Evolutionary conservation across 2,329 filamentous ascomycete genomes (phyloP).

Genomic region (Clonostachys sp.): DNA sequence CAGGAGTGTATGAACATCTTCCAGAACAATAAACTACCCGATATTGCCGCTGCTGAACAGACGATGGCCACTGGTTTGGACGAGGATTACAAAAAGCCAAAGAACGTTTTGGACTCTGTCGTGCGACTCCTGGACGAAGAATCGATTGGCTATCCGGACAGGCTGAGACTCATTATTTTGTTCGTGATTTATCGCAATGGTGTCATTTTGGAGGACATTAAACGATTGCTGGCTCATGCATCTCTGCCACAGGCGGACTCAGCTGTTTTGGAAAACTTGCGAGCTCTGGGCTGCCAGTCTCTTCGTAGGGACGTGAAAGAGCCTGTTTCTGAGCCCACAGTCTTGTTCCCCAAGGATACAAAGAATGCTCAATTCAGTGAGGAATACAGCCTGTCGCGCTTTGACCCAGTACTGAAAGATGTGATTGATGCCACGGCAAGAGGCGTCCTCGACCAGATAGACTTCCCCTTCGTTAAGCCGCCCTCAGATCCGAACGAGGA

Average conservation of each 20-base stretch:
- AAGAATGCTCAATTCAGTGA: conserved; percentile 55
- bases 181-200: conserved; percentile 86
- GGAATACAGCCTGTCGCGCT: conserved; percentile 83
- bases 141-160: conserved; percentile 64
- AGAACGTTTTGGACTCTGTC: conserved; percentile 80
- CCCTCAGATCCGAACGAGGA: conserved; percentile 60
- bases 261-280: conserved; percentile 71
- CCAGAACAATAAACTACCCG: conserved; percentile 75
- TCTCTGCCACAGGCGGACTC: conserved; percentile 70
- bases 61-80: conserved; percentile 87
- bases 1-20: conserved; percentile 97
- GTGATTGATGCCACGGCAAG: conserved; percentile 72
- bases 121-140: conserved; percentile 87
- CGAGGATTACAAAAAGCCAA: conserved; percentile 87
- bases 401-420: conserved; percentile 75
- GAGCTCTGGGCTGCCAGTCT: conserved; percentile 73
- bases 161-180: conserved; percentile 78
- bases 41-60: conserved; percentile 86
- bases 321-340: conserved; percentile 55
- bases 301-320: conserved; percentile 67
- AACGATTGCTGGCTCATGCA: conserved; percentile 79
- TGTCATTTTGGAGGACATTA: conserved; percentile 76
- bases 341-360: conserved; percentile 68
- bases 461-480: conserved; percentile 71
- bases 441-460: conserved; percentile 59